Percentiles rank a stretch among this genome's conserved stretches.
Conservation (phyloP, 164 flowering plant genomes). For the Brasenia schreberi region DNA sequence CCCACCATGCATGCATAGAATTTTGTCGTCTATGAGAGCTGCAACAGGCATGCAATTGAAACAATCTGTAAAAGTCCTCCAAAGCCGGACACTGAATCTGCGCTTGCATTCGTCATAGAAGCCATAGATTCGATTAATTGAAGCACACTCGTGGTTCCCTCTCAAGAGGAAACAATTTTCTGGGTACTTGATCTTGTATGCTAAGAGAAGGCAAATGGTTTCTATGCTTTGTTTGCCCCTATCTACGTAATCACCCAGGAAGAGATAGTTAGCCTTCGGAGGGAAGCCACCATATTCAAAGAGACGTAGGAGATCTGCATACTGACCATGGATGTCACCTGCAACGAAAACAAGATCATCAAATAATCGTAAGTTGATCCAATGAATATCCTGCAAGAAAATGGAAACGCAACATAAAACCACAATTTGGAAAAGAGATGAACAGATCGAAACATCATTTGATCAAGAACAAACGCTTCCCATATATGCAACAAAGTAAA, state of each 20-base stretch:
- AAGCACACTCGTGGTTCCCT: constrained; percentile 54
- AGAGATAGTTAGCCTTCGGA: constrained; percentile 40
- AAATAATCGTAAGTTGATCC: neutral
- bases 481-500: too few species aligned
- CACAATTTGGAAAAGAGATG: neutral
- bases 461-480: too few species aligned
- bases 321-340: constrained; percentile 59
- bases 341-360: neutral
- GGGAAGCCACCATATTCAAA: constrained; percentile 49
- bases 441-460: too few species aligned
- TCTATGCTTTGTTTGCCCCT: constrained; percentile 52
- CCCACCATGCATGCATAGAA: constrained; percentile 50
- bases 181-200: constrained; percentile 42
- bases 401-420: neutral
- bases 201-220: constrained; percentile 41
- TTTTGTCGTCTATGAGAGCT: constrained; percentile 38
- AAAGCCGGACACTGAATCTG: constrained; percentile 37
- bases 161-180: constrained; percentile 44
- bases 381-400: neutral
- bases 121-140: constrained; percentile 47
- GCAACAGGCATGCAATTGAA: constrained; percentile 51
- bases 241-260: constrained; percentile 55
- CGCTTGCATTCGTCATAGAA: constrained; percentile 54
- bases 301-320: constrained; percentile 38
- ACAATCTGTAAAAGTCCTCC: constrained; percentile 41